phyloP scores from a whole-genome alignment of 257 asterid species.

The Solanum lycopersicoides region DNA sequence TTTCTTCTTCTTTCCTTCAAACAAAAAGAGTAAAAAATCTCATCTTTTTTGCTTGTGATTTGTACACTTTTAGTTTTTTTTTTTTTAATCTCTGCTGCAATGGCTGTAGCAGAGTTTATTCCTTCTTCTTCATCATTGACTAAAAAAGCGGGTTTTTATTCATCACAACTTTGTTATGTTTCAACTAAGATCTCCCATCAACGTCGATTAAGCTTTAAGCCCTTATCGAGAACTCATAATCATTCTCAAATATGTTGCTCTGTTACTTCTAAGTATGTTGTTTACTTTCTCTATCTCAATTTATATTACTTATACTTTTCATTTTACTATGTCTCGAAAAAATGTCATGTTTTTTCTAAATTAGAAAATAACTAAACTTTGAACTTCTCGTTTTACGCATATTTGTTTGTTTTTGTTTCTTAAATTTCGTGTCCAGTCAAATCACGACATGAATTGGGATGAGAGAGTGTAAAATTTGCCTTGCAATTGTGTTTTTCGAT shows the following conservation, averaged over 20 bases:
- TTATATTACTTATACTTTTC: background rate
- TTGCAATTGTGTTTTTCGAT: background rate
- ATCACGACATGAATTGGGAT: background rate
- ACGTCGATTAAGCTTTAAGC: conserved; percentile 28
- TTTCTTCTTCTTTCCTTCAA: background rate
- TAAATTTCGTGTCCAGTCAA: background rate
- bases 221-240: conserved; percentile 14
- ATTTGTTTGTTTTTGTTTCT: background rate
- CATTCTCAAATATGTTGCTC: conserved; percentile 57
- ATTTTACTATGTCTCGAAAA: background rate
- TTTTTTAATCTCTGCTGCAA: conserved; percentile 21
- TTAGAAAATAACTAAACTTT: background rate
- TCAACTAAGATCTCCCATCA: conserved; percentile 26
- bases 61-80: background rate
- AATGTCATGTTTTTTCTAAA: background rate
- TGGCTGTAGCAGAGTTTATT: conserved; percentile 74
- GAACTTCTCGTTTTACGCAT: background rate
- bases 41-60: background rate
- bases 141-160: conserved; percentile 13
- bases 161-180: conserved; percentile 44
- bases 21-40: background rate
- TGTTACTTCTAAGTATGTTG: conserved; percentile 54
- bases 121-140: conserved; percentile 17
- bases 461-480: background rate
- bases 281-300: background rate